A percentile compares a stretch with the other conserved stretches of the same genome.
Evolutionary conservation across 352 stramenopile genomes (phyloP).

Genomic region (Phytophthora pistaciae): DNA sequence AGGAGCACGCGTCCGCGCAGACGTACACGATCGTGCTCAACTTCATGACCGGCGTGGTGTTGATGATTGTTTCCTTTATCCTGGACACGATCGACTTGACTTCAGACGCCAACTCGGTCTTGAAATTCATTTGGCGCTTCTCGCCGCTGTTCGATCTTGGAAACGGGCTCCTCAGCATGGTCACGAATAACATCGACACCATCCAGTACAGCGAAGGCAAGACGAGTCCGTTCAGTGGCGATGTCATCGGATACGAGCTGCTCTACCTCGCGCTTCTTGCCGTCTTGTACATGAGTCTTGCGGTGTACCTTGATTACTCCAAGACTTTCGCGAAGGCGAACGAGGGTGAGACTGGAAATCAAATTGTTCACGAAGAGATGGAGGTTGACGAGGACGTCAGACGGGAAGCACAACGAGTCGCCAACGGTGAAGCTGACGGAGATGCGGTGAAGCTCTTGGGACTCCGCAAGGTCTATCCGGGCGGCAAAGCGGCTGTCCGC

Average conservation of each 20-base stretch:
- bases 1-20: slow-evolving; percentile 60
- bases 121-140: slow-evolving; percentile 71
- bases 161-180: slow-evolving; percentile 36
- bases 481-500: slow-evolving; percentile 77
- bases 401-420: slow-evolving; percentile 46
- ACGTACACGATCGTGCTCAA: slow-evolving; percentile 72
- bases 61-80: slow-evolving; percentile 66
- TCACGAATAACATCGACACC: slow-evolving; percentile 35
- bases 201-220: slow-evolving; percentile 41
- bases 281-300: slow-evolving; percentile 43
- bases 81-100: slow-evolving; percentile 49
- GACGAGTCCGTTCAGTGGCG: slow-evolving; percentile 53
- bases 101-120: slow-evolving; percentile 39
- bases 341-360: not conserved
- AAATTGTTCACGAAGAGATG: not conserved
- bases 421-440: slow-evolving; percentile 25
- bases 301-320: slow-evolving; percentile 61
- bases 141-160: slow-evolving; percentile 62
- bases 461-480: slow-evolving; percentile 80
- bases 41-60: slow-evolving; percentile 57
- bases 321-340: slow-evolving; percentile 63
- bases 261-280: slow-evolving; percentile 45
- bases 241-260: slow-evolving; percentile 61
- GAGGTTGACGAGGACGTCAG: slow-evolving; percentile 61
- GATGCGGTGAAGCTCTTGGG: slow-evolving; percentile 59